Evolutionary conservation across 495 filamentous ascomycete genomes (phyloP).

Genomic region (Penicillium bialowiezense): DNA sequence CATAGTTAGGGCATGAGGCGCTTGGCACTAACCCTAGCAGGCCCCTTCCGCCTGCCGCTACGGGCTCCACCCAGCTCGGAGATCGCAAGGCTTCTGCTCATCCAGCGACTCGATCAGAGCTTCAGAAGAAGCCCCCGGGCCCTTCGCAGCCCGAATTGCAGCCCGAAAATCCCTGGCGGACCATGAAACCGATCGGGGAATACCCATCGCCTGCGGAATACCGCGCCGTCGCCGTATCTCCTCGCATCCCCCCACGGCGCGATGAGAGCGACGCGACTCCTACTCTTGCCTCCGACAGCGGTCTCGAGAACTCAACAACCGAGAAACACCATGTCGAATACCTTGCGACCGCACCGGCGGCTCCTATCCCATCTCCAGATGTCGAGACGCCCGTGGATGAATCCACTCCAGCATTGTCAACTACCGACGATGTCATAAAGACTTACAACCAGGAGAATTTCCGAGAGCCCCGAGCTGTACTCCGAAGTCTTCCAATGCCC

Average conservation of each 20-base stretch:
- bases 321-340: slow-evolving; percentile 8
- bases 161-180: slow-evolving; percentile 1
- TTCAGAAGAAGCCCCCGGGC: slow-evolving; percentile 14
- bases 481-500: slow-evolving; percentile 13
- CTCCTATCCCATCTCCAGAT: not conserved
- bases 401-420: not conserved
- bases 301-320: not conserved
- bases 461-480: slow-evolving; percentile 7
- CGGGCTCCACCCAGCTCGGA: slow-evolving; percentile 17
- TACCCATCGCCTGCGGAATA: slow-evolving; percentile 25
- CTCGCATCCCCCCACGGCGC: slow-evolving; percentile 9
- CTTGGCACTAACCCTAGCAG: slow-evolving; percentile 27
- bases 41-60: slow-evolving; percentile 22
- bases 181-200: slow-evolving; percentile 27
- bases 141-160: slow-evolving; percentile 3
- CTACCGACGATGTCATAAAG: too few relatives aligned
- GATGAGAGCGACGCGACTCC: slow-evolving; percentile 14
- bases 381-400: not conserved
- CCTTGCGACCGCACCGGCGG: not conserved
- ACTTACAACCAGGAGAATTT: too few relatives aligned
- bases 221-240: slow-evolving; percentile 17
- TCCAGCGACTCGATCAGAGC: slow-evolving; percentile 15
- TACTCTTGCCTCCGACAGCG: slow-evolving; percentile 2
- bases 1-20: slow-evolving; percentile 18
- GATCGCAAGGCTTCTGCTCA: slow-evolving; percentile 13